A percentile compares a stretch with the other conserved stretches of the same genome.
Evolutionary conservation across 495 filamentous ascomycete species (phyloP).

Genomic region (Baudoinia panamericana): DNA sequence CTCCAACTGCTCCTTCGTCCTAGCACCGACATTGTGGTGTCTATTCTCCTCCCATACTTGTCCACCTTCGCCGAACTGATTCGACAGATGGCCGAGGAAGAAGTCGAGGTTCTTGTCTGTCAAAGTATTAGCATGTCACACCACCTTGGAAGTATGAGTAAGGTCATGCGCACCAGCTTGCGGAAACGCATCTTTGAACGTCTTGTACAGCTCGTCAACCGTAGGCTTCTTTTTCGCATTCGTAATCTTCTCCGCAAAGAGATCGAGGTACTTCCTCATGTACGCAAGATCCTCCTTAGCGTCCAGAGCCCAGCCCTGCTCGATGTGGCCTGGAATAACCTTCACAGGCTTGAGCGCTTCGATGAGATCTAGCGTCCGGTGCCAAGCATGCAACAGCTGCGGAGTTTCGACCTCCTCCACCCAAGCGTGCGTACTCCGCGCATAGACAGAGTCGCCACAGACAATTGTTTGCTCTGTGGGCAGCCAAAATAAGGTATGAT

Average conservation of each 20-base stretch:
- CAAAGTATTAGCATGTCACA: neutral
- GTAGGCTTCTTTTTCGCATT: conserved; percentile 18
- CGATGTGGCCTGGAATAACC: conserved; percentile 25
- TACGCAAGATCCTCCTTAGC: conserved; percentile 23
- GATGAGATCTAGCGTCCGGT: conserved; percentile 22
- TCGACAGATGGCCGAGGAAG: conserved; percentile 13
- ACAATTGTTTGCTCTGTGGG: conserved; percentile 5
- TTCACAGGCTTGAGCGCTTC: conserved; percentile 16
- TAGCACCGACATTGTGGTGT: conserved; percentile 8
- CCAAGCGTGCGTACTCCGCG: conserved; percentile 19
- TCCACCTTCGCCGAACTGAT: conserved; percentile 7
- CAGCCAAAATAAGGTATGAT: conserved; percentile 11
- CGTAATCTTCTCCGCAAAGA: conserved; percentile 24
- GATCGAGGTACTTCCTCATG: conserved; percentile 11
- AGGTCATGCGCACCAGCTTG: neutral
- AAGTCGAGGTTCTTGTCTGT: conserved; percentile 12
- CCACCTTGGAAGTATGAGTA: neutral
- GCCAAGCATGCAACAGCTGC: conserved; percentile 23
- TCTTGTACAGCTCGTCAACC: conserved; percentile 24
- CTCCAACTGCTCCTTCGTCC: conserved; percentile 13
- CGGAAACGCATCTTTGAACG: conserved; percentile 25
- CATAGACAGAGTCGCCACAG: conserved; percentile 8
- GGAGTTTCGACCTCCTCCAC: conserved; percentile 26
- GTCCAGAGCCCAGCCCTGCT: conserved; percentile 24
- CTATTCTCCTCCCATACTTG: conserved; percentile 9